Base-by-base conservation (phyloP, 75 land plant genomes). In the Sequoiadendron giganteum region DNA sequence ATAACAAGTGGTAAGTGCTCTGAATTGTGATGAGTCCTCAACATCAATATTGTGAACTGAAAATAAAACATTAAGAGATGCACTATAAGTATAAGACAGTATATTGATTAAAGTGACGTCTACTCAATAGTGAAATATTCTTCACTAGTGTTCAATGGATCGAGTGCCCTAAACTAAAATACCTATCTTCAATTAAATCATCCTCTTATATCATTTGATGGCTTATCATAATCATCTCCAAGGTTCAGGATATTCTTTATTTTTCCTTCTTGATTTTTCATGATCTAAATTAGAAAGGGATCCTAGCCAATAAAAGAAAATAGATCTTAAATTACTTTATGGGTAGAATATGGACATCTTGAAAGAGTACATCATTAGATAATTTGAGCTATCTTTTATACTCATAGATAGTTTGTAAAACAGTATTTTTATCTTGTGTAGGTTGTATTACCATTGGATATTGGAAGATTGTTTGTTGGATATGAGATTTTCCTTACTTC, bases 401-500 rank as follows among this genome's bases (percentile, higher is more conserved):
- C 5, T 80, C 7, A 25, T 43, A 81, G 55, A 36, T 30, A 85
- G 55, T 34, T 52, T 47, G 3, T 48, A 52, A 85, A 45, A 43
- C 2, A 25, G 28, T 1, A 25, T 1, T 28, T 76, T 75, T 38
- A 15, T 56, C 42, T 80, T 79, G 42, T 84, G 49, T 89, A 96
- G 96, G 91, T 5, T 88, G 79, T 89, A 77, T 89, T 90, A 90
- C n/a, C 55, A 56, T 89, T 96, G 49, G 90, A 93, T 82, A n/a
- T 90, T 83, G 97, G 96, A 89, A 93, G 97, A 56, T 75, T 93
- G 21, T 84, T 89, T 32, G 78, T 90, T 21, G 97, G 96, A 77
- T 89, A 61, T 87, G 97, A 96, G 61, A 93, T 90, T 43, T 96
- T 96, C 10, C 85, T 93, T 77, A 86, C 94, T 81, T 95, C 95